Evolutionary conservation across 2,329 filamentous ascomycete genomes (phyloP), one percentile per base, ranked within the genome.

Genomic region (Amauroascus niger): DNA sequence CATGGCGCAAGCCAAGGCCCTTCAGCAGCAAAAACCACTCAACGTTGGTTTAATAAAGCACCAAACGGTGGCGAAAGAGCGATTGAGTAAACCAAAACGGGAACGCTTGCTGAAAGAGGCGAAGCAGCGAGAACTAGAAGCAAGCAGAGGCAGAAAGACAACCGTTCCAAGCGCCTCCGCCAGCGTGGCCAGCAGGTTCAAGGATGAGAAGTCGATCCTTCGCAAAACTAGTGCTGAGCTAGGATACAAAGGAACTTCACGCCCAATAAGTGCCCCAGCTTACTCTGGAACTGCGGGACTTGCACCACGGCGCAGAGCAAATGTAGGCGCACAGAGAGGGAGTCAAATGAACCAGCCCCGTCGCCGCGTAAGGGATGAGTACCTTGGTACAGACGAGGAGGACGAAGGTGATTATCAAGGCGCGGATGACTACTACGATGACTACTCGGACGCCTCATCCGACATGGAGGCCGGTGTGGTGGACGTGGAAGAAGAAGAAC

Each of bases 1-100:
- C 41, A 74, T 84, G 67, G 73, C 74, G 54, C 74, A 76, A 60
- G 81, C 81, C 43, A 78, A 82, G 63, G 76, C 76, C 47, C 72
- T 74, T 53, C 74, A 71, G 61, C 68, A 75, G 49, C 70, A 72
- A 58, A 71, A 71, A 13, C 67, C 72, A 22, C 65, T 71, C 35
- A 60, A 67, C 52, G 65, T 77, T 35, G 78, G 78, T 37, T 70
- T 75, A 43, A 76, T 82, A 64, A 80, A 78, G 63, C 77, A 82
- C 60, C 79, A 82, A 59, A 53, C 70, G 3, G 65, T 63, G 2
- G 71, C 77, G 1, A 77, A 78, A 43, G 79, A 82, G 60, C 77
- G 76, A 53, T 60, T 80, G 33, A 77, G 76, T 54, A 79, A 77
- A 63, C 71, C 75, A 56, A 77, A 82, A 62, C 73, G 76, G 64